Base-by-base conservation (phyloP, 2,329 filamentous ascomycete species). In the Hymenoscyphus albidus region DNA sequence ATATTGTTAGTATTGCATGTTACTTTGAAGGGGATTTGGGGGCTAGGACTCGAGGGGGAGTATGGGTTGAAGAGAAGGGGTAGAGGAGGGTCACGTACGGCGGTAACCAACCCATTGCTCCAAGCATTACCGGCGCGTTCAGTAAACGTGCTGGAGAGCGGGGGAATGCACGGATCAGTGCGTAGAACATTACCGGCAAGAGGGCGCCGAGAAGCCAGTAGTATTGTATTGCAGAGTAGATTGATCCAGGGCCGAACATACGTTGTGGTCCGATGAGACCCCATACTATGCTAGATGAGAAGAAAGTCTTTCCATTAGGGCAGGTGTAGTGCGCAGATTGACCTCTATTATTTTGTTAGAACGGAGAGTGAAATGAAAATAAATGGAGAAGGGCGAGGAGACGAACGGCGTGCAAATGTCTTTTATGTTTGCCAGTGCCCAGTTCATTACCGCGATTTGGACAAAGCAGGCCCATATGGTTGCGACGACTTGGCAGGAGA, bases 131-230 rank as follows among this genome's bases (percentile, higher is more conserved):
- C 0, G 70, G 70, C 0, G 70, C 70, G 40, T 70, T 68, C 68
- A 91, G 79, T 74, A 88, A 90, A 63, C 87, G 83, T 76, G 85
- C 83, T 16, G 84, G 77, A 3, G 82, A 85, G 71, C 81, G 84
- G 32, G 87, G 88, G 74, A 82, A 90, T 60, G 80, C 77, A 54
- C 88, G 83, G 5, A 87, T 56, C 9, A 77, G 51, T 18, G 80
- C 44, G 70, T 80, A 92, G 66, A 89, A 86, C 12, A 84, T 66
- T 22, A 91, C 73, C 4, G 89, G 89, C 0, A 87, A 78, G 4
- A 85, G 61, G 55, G 83, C 85, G n/a, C 89, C 89, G 22, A 89
- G 82, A 38, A 92, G 82, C 85, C 87, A 92, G 78, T 90, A 92
- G 80, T 83, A 91, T 74, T 89, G 85, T 39, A 92, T 80, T 0